Base-by-base conservation (phyloP, 1,284 basidiomycete genomes). In the Ustilago hordei region DNA sequence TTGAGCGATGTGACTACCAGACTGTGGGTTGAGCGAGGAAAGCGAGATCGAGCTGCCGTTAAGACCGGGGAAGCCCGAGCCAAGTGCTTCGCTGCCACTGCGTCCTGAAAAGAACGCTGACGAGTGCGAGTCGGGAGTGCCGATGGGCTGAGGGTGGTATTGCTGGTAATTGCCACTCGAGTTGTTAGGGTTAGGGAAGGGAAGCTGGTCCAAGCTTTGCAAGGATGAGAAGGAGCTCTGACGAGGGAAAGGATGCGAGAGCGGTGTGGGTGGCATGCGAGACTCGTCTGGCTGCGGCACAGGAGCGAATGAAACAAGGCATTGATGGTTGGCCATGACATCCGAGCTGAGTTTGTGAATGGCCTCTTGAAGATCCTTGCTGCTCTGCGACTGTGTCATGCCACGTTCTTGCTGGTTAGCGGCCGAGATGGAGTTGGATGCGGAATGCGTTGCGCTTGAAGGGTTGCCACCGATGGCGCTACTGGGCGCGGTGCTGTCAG, bases 291-390 rank as follows among this genome's bases (percentile, higher is more conserved):
- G 53, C 60, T 71, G 69, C 12, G 64, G 64, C 17, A 78, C 77
- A 2, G 79, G 69, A n/a, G 77, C 70, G 54, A 79, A 80, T 12
- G 74, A 68, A 23, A 85, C 78, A 3, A 82, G 67, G 52, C 81
- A 83, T n/a, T 83, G 81, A 53, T 84, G 81, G 8, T 63, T 71
- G 43, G 66, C 64, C 83, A 85, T 85, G 53, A 79, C 78, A 39
- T 83, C 79, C 28, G 64, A 59, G 56, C 75, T 78, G 47, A 85
- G 79, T 45, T 70, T 70, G 47, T 76, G 73, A 19, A 82, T 79
- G 1, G 81, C 66, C 23, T 83, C 75, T 34, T 60, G 65, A 5
- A 82, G 66, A 43, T 84, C 81, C n/a, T 71, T 75, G 58, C 57
- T 64, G 64, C 78, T 79, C 48, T 76, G 71, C 11, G 78, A 71